Evolutionary conservation across 371 early-diverging fungal species (phyloP), one percentile per base, ranked within the genome.

Genomic region (Actinomucor elegans): DNA sequence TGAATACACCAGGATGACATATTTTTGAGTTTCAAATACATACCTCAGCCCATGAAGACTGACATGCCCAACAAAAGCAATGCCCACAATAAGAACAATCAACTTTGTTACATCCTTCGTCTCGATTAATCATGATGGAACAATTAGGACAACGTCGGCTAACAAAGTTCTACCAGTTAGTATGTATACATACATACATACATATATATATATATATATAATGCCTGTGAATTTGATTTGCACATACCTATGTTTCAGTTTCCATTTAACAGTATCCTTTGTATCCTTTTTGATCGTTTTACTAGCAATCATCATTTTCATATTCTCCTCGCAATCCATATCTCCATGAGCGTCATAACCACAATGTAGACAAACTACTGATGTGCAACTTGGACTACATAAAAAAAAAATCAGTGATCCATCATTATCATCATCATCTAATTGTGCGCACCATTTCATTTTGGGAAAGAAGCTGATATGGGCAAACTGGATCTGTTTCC

Each of bases 51-150:
- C 77, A 77, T 4, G 66, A 58, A 41, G 69, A 68, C 18, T 58
- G 40, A 44, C 77, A 77, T 9, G 67, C 52, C 90, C 90, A 90
- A 44, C 90, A 90, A 58, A 89, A 90, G 14, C 77, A 63, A 64
- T 77, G 72, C 1, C 89, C 90, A 61, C 90, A 90, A 26, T 79
- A 77, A 44, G 84, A 75, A 40, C 90, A 90, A 45, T 90, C 88
- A 1, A 90, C 86, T 61, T 88, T 87, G 58, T 89, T 88, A 52
- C 90, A 90, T 5, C 90, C 90, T 60, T 90, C 90, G 36, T 90
- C 90, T 14, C 90, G 62, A 34, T 87, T 83, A 32, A 90, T 90
- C 67, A 90, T 69, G 27, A 89, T 83, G 17, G 77, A 84, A 59
- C 90, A 90, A 31, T 79, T 79, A 4, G 90, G 90, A 57, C 90